Evolutionary conservation across 768 basidiomycete species (phyloP).

Genomic region (Calocybe gangraenosa): DNA sequence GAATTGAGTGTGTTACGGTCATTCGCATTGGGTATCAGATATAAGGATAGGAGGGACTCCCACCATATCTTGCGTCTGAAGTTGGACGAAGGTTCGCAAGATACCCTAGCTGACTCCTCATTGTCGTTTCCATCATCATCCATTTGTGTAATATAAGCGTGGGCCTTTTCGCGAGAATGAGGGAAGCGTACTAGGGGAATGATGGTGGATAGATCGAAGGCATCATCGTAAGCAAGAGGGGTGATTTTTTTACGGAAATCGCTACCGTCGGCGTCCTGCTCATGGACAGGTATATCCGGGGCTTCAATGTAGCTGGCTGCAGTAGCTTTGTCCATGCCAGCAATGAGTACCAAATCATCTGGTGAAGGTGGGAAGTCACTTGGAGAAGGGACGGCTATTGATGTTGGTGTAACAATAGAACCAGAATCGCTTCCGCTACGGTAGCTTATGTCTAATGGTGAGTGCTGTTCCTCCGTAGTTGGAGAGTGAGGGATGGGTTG

Average conservation of each 20-base stretch:
- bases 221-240: slow-evolving; percentile 5
- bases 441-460: not conserved
- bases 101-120: slow-evolving; percentile 28
- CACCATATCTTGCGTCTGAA: slow-evolving; percentile 77
- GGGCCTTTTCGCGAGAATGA: not conserved
- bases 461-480: slow-evolving; percentile 6
- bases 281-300: not conserved
- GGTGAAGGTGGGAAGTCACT: slow-evolving; percentile 11
- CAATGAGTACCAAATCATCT: slow-evolving; percentile 6
- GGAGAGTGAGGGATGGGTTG: slow-evolving; percentile 13
- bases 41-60: slow-evolving; percentile 63
- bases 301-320: slow-evolving; percentile 2
- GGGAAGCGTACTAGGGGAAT: slow-evolving; percentile 11
- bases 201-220: slow-evolving; percentile 18
- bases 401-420: not conserved
- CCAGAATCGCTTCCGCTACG: slow-evolving; percentile 8
- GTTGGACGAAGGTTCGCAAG: slow-evolving; percentile 55
- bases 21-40: slow-evolving; percentile 33
- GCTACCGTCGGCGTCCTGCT: not conserved
- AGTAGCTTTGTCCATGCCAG: not conserved
- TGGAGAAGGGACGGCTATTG: slow-evolving; percentile 10
- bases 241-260: slow-evolving; percentile 4
- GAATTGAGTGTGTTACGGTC: slow-evolving; percentile 30
- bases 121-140: slow-evolving; percentile 19
- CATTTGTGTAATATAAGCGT: slow-evolving; percentile 17